These are phyloP conservation scores for Colletotrichum camelliae DNA, from an alignment of 2,329 filamentous ascomycete species.

Conservation along the genomic window DNA sequence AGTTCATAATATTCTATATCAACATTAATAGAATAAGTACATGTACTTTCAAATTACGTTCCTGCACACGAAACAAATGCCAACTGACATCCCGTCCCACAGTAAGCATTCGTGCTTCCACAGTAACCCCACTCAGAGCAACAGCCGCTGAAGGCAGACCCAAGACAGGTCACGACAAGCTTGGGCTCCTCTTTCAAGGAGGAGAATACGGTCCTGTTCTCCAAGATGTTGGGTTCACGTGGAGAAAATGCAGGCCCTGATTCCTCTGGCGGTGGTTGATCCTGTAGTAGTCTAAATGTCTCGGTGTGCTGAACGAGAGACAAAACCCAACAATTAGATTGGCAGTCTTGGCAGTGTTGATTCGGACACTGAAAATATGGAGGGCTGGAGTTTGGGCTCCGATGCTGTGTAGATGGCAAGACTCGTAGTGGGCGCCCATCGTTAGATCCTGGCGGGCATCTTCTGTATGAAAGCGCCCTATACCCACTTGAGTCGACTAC, in stretches of 20 bases:
- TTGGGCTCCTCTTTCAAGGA: neutral
- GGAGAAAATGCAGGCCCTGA: neutral
- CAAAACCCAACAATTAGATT: neutral
- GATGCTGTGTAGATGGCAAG: neutral
- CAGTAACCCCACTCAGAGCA: neutral
- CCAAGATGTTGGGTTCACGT: neutral
- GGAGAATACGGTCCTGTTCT: fast-evolving
- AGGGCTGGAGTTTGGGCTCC: neutral
- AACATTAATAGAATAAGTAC: too few species aligned
- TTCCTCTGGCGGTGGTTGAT: neutral
- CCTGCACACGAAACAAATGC: neutral
- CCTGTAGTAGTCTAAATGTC: neutral
- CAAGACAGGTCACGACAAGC: neutral
- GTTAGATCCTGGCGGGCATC: neutral
- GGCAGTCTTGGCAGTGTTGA: neutral
- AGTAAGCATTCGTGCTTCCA: neutral
- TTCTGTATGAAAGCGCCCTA: too few species aligned
- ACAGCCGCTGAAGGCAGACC: neutral
- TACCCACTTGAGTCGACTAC: too few species aligned
- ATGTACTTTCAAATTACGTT: neutral
- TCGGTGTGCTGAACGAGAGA: neutral
- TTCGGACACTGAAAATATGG: neutral
- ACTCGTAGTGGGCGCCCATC: neutral
- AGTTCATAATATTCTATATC: neutral
- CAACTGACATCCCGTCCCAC: neutral